Conservation (phyloP, 441 rosid species). For the Dalechampia spathulata region DNA sequence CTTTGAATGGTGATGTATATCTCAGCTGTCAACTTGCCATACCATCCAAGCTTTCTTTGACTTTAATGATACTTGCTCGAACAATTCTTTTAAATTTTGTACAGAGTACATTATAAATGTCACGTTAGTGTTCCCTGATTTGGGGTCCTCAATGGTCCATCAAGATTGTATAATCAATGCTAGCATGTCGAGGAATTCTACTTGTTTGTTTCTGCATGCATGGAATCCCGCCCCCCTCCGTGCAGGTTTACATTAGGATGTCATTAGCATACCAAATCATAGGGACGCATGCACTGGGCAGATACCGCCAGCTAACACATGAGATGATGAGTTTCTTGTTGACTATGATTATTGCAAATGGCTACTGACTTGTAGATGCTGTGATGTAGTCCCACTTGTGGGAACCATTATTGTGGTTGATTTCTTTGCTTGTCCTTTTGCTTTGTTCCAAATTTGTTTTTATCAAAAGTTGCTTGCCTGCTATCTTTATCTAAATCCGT, state of each 20-base stretch:
- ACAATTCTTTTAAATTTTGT: conserved; percentile 10
- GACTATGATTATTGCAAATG: neutral
- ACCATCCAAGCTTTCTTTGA: conserved; percentile 18
- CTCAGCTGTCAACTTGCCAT: conserved; percentile 22
- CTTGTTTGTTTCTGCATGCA: conserved; percentile 3
- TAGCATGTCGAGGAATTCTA: neutral
- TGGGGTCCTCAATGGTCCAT: conserved; percentile 8
- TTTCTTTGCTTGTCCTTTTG: neutral
- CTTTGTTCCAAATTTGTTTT: neutral
- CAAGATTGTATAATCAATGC: neutral
- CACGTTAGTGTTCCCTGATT: conserved; percentile 7
- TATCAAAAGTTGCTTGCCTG: neutral
- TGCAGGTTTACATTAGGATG: neutral
- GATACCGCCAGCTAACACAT: neutral
- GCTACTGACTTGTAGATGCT: neutral
- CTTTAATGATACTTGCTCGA: conserved; percentile 4
- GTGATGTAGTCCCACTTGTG: neutral
- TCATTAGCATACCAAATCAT: neutral
- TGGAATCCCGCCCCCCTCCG: neutral
- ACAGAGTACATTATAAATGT: conserved; percentile 6
- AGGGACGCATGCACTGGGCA: neutral
- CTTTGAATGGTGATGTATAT: conserved; percentile 27
- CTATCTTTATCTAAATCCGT: conserved; percentile 2
- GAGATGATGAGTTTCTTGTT: neutral
- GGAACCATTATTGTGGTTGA: neutral